Evolutionary conservation across 495 filamentous ascomycete species (phyloP).

Genomic region (Penicillium subrubescens): DNA sequence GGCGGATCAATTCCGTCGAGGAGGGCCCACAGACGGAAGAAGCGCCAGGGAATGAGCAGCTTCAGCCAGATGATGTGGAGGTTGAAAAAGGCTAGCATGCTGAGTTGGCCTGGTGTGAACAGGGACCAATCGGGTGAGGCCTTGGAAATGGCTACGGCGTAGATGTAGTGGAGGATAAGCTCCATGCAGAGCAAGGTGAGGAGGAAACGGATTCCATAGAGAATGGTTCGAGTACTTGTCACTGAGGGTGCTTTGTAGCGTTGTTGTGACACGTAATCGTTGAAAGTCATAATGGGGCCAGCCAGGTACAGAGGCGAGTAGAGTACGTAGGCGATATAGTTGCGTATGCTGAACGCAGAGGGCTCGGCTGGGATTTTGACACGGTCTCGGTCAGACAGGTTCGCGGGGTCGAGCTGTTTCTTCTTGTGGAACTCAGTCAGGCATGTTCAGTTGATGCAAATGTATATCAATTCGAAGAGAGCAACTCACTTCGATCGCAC

Average conservation of each 20-base stretch:
- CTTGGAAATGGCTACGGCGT: constrained; percentile 91
- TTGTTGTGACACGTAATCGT: constrained; percentile 92
- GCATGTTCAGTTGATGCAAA: constrained; percentile 5
- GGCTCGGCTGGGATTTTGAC: constrained; percentile 71
- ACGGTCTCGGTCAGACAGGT: constrained; percentile 85
- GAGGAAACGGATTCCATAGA: constrained; percentile 84
- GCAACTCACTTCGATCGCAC: constrained; percentile 78
- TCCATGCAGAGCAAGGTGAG: constrained; percentile 89
- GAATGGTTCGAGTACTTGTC: constrained; percentile 62
- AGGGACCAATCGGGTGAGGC: constrained; percentile 73
- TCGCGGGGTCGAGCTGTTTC: constrained; percentile 88
- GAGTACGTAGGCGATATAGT: constrained; percentile 83
- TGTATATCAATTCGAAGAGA: background rate
- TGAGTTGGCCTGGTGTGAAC: constrained; percentile 87
- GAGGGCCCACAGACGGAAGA: constrained; percentile 94
- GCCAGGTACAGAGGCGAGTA: constrained; percentile 93
- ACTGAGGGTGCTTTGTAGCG: constrained; percentile 72
- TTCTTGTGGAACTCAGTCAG: constrained; percentile 81
- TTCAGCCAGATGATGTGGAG: constrained; percentile 98
- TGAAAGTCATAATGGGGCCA: constrained; percentile 95
- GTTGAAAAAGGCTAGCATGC: constrained; percentile 93
- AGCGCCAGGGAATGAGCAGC: constrained; percentile 91
- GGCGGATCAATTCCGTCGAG: constrained; percentile 91
- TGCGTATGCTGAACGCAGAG: constrained; percentile 72
- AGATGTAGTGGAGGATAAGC: constrained; percentile 88